These are phyloP conservation scores for Paramecium pentaurelia DNA, from an alignment of 73 alveolate species.

Conservation along the genomic window DNA sequence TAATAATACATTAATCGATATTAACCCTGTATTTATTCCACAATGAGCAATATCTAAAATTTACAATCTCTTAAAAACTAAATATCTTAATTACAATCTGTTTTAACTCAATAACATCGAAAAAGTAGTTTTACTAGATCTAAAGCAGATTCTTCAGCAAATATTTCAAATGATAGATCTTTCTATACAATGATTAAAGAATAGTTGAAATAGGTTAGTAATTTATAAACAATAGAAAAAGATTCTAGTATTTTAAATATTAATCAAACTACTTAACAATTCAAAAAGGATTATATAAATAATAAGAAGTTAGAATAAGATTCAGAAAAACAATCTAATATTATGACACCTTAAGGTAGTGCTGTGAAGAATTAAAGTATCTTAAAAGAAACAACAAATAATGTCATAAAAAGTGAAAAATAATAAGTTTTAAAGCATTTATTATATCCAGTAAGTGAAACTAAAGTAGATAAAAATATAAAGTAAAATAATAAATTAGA, in stretches of 20 bases:
- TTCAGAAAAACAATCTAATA: neutral
- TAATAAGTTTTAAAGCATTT: neutral
- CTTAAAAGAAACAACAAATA: neutral
- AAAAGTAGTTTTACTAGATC: neutral
- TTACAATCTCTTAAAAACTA: neutral
- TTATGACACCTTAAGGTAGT: neutral
- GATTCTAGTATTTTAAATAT: neutral
- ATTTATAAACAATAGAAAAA: neutral
- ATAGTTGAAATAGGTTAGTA: neutral
- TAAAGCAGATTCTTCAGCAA: neutral
- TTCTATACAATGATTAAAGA: neutral
- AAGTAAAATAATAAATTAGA: neutral
- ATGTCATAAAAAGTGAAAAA: neutral
- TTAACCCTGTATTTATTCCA: conserved; percentile 8
- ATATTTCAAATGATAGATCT: conserved; percentile 9
- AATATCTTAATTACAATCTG: neutral
- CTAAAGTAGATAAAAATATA: neutral
- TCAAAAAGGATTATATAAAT: neutral
- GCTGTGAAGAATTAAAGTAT: neutral
- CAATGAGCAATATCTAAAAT: neutral
- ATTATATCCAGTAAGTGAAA: neutral
- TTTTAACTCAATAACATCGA: neutral
- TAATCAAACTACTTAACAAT: neutral
- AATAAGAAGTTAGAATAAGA: neutral
- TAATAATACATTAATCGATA: neutral